These are phyloP conservation scores for Apiotrichum brassicae DNA, from an alignment of 1,284 basidiomycete genomes.

Conservation along the genomic window DNA sequence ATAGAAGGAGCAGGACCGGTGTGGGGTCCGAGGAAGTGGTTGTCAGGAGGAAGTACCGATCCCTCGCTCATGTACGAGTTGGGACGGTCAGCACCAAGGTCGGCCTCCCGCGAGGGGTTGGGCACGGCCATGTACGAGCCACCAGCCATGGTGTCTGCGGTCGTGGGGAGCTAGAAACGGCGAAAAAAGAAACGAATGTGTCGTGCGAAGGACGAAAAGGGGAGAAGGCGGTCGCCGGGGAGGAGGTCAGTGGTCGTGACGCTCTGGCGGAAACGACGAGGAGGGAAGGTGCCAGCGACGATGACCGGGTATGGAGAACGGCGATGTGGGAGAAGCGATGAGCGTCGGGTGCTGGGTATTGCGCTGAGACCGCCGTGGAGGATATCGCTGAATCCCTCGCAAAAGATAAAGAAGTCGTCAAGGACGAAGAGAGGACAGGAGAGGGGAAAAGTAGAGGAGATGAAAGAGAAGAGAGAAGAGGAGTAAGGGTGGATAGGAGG, in stretches of 20 bases:
- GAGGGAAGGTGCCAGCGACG: too few relatives aligned
- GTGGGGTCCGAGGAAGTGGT: slow-evolving; percentile 4
- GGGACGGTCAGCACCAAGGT: slow-evolving; percentile 1
- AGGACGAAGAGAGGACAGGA: neutral
- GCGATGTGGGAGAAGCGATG: too few relatives aligned
- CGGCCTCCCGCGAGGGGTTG: slow-evolving; percentile 1
- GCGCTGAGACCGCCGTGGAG: too few relatives aligned
- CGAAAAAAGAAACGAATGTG: neutral
- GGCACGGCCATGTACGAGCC: slow-evolving; percentile 1
- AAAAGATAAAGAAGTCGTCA: neutral
- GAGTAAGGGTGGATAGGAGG: neutral
- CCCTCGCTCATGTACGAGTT: slow-evolving; percentile 1
- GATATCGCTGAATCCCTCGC: too few relatives aligned
- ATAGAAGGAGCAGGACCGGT: slow-evolving; percentile 27
- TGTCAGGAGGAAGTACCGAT: neutral
- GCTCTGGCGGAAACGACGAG: too few relatives aligned
- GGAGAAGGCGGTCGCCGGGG: neutral
- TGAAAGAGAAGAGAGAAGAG: neutral
- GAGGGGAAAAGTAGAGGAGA: neutral
- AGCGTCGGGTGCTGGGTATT: too few relatives aligned
- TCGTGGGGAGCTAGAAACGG: neutral
- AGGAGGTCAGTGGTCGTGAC: too few relatives aligned
- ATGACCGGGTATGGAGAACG: too few relatives aligned
- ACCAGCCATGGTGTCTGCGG: slow-evolving; percentile 8
- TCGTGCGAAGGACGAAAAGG: neutral